Base-by-base conservation (phyloP, 768 basidiomycete genomes). In the Mycena olivaceomarginata region DNA sequence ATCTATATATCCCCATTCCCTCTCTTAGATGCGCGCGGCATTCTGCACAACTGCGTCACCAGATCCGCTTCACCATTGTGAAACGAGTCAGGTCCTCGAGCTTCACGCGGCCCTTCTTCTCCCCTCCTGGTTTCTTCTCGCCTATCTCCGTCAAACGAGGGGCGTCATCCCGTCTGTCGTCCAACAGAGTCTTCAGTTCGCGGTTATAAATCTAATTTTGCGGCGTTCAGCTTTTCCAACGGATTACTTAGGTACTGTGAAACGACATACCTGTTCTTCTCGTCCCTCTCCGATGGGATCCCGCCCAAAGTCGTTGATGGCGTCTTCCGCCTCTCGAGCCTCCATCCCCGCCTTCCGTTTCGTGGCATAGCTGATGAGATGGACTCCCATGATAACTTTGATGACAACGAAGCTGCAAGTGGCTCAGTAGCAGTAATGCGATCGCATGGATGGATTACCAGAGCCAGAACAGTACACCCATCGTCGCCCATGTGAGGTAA, bases 61-160 rank as follows among this genome's bases (percentile, higher is more conserved):
- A 98, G 60, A 98, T 98, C 68, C 96, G 90, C 83, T 98, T 98
- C 62, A 98, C 95, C 97, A 99, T 99, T 22, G 97, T 98, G 88
- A 95, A 99, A 71, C 97, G 86, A 45, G 96, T 98, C 65, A 99
- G 90, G 82, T 98, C 96, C 83, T 98, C 97, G 66, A 99, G 85
- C 74, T 92, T 92, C 72, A 96, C 90, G 62, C 93, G 88, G 72
- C 91, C 93, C 82, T 89, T 92, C 84, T 91, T 92, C 56, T 87
- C 85, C 48, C 87, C 85, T 53, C 86, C 87, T n/a, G 83, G 82
- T 59, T 84, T 85, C 67, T 88, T 88, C 83, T 96, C 95, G 1
- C 95, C 95, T 72, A 96, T 95, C 81, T 97, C 96, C 15, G 94
- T 89, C 5, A 92, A 89, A 13, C 85, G 86, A 5, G 90, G 86